Evolutionary conservation across 2,329 filamentous ascomycete species (phyloP), one percentile per base, ranked within the genome.

Genomic region (Aureobasidium namibiae): DNA sequence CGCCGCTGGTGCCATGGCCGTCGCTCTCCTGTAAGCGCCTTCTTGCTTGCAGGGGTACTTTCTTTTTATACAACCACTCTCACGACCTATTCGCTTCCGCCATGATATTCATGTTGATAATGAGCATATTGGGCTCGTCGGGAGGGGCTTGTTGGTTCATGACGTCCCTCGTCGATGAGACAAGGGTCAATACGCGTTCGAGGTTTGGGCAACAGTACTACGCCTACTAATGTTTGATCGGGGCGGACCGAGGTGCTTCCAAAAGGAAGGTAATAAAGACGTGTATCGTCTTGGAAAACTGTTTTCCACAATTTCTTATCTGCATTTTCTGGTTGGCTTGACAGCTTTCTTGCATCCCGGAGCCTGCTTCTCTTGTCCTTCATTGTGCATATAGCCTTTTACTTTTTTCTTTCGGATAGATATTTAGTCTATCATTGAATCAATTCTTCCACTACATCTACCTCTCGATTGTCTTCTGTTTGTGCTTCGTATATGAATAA

Each of bases 1-100:
- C 24, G 67, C 66, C 38, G 69, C 67, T 33, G 69, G 65, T 65
- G 62, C 67, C 61, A 13, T 66, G 45, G 68, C 67, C 34, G 52
- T 68, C 16, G 65, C 64, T 56, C 62, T 68, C 61, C 65, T 70
- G 44, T 70, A 68, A 68, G 59, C 59, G 61, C 58, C n/a, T 56
- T 31, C 14, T 24, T 13, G 48, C 29, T 48, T 60, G 23, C 39
- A 56, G 16, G 50, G 13, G 29, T n/a, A n/a, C 42, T 24, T 41
- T 42, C 42, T 39, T 45, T 42, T 39, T n/a, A 24, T 14, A 33
- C 39, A 56, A 33, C 38, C 42, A 26, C 24, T 39, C 42, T 45
- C 50, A 56, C 59, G 48, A 54, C 38, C 45, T 41, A 24, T 33
- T 23, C 44, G 18, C 36, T 41, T 41, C 21, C 34, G 42, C 42